Base-by-base conservation (phyloP, 78 protist genomes). In the Guillardia theta region DNA sequence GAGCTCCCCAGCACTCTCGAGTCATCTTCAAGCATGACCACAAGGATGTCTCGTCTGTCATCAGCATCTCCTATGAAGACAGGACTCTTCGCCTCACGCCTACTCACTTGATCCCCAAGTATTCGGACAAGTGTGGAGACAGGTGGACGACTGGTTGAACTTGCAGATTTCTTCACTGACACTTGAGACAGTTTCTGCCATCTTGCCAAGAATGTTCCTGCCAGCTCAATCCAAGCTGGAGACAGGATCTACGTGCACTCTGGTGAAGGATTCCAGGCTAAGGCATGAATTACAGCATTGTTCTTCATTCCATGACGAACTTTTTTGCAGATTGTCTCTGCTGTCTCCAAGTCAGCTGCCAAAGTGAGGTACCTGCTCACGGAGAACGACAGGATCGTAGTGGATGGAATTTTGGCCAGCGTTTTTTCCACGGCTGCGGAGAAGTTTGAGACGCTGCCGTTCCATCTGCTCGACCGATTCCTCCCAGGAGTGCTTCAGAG, bases 231-330 rank as follows among this genome's bases (percentile, higher is more conserved):
- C 50, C 18, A n/a, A 10, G 90, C 39, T 18, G 90, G 90, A 1
- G 90, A 78, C 90, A n/a, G 48, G 30, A 36, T 78, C 44, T 78
- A 78, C 48, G 90, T 78, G 30, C 41, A 70, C 47, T 70, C 87
- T 43, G 87, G 47, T 4, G 22, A 37, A 43, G 87, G 87, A 37
- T 70, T 70, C 41, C 39, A 37, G 39, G 87, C 87, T 43, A 27
- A 70, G 45, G 87, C 37, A 43, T 43, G 39, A 37, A 37, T 58
- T 58, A n/a, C n/a, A n/a, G n/a, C n/a, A n/a, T n/a, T n/a, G n/a
- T n/a, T n/a, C n/a, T n/a, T 6, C 70, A 1, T 0, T 58, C 70
- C 2, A 9, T 58, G 27, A 58, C 21, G 70, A 24, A 58, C 27
- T 24, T 6, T 58, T 30, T 30, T 58, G 70, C 83, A 70, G 83